These are phyloP conservation scores for Patellifolia procumbens DNA, from an alignment of 179 eudicot species.

Conservation along the genomic window DNA sequence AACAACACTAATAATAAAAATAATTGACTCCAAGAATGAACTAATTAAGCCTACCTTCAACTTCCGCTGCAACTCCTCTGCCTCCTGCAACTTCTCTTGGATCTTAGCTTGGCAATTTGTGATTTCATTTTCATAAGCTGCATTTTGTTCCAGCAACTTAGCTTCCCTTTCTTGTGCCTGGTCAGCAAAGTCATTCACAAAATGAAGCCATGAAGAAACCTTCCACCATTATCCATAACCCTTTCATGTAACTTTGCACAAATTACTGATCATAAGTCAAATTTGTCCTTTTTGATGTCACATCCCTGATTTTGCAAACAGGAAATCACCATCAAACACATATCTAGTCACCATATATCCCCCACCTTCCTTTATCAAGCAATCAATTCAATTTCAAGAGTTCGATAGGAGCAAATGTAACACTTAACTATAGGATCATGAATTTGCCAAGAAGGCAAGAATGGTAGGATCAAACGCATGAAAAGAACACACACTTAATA, in stretches of 20 bases:
- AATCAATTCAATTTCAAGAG: background rate
- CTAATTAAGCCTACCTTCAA: constrained; percentile 68
- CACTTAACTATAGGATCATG: background rate
- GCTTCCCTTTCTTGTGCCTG: constrained; percentile 79
- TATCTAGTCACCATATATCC: no score
- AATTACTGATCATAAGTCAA: constrained; percentile 16
- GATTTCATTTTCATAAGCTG: constrained; percentile 74
- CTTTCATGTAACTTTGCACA: constrained; percentile 3
- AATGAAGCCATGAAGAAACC: constrained; percentile 16
- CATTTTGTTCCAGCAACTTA: constrained; percentile 76
- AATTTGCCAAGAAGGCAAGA: background rate
- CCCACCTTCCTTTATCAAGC: background rate
- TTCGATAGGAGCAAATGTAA: background rate
- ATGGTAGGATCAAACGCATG: background rate
- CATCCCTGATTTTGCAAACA: constrained; percentile 4
- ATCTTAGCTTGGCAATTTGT: constrained; percentile 67
- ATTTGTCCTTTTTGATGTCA: background rate
- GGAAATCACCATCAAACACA: constrained; percentile 9
- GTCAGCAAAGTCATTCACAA: constrained; percentile 24
- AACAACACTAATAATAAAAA: background rate
- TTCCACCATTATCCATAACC: constrained; percentile 5
- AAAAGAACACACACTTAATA: background rate
- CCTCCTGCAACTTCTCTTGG: constrained; percentile 77
- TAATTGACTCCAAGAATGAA: background rate
- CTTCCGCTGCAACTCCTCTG: constrained; percentile 48